These are phyloP conservation scores for Populus pruinosa DNA, from an alignment of 345 rosid species.

Conservation along the genomic window DNA sequence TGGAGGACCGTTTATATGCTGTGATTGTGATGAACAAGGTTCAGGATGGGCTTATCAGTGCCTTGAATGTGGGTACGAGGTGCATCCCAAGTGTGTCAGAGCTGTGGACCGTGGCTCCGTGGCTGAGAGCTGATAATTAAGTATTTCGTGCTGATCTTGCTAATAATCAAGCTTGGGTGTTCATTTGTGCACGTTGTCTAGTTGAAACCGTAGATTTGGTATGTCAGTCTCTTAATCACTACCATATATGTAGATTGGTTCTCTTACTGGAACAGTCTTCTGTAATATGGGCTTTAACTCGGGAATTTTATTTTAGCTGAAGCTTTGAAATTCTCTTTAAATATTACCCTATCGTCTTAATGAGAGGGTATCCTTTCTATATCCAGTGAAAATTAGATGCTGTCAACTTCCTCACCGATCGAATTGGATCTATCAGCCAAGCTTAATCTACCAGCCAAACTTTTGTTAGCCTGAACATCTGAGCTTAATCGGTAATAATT, in stretches of 20 bases:
- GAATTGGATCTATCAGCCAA: too few species aligned
- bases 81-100: constrained; percentile 54
- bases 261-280: neutral
- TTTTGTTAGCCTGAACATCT: too few species aligned
- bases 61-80: constrained; percentile 65
- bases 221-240: neutral
- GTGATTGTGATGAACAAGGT: constrained; percentile 64
- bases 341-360: neutral
- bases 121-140: neutral
- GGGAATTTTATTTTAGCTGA: neutral
- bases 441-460: too few species aligned
- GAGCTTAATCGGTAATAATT: too few species aligned
- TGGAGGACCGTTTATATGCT: constrained; percentile 62
- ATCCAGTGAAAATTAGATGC: neutral
- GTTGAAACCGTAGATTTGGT: neutral
- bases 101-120: constrained; percentile 8
- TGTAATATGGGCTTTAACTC: neutral
- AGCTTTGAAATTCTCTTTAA: neutral
- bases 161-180: neutral
- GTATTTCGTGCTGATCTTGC: neutral
- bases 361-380: neutral
- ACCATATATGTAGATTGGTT: neutral
- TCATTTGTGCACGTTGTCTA: neutral
- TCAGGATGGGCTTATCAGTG: constrained; percentile 66
- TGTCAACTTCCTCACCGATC: neutral